These are phyloP conservation scores for Beta lomatogona DNA, from an alignment of 179 eudicot species.

Conservation along the genomic window DNA sequence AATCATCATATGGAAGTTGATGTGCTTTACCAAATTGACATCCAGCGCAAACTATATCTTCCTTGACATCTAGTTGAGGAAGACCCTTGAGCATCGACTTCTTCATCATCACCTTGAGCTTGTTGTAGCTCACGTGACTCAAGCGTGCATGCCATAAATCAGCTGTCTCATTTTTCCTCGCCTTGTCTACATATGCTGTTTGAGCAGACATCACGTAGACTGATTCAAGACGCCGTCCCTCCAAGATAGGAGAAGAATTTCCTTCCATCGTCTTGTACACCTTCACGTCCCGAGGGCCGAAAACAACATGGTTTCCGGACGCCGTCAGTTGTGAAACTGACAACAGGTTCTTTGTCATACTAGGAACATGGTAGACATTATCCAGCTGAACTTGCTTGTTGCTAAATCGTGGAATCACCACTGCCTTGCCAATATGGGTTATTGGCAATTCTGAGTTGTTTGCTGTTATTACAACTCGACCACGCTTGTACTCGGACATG, in stretches of 20 bases:
- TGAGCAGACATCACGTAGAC: slow-evolving; percentile 9
- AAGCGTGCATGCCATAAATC: slow-evolving; percentile 21
- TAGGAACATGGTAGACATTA: no score
- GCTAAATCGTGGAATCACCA: no score
- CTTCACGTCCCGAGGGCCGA: no score
- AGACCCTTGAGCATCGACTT: slow-evolving; percentile 21
- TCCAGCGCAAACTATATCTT: slow-evolving; percentile 9
- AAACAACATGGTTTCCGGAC: no score
- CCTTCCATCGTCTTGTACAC: not conserved
- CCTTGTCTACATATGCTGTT: slow-evolving; percentile 15
- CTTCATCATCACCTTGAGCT: slow-evolving; percentile 8
- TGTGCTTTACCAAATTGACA: slow-evolving; percentile 18
- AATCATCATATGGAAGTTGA: slow-evolving; percentile 18
- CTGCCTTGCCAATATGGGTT: slow-evolving; percentile 12
- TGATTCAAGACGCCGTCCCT: slow-evolving; percentile 6
- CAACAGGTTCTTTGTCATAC: no score
- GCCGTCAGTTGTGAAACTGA: no score
- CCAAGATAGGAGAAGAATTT: not conserved
- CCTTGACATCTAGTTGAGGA: slow-evolving; percentile 10
- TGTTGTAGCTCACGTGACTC: slow-evolving; percentile 5
- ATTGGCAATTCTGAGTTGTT: slow-evolving; percentile 15
- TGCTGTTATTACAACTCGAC: slow-evolving; percentile 15
- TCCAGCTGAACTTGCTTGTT: no score
- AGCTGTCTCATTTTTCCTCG: slow-evolving; percentile 19
- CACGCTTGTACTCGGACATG: slow-evolving; percentile 5